Conservation (phyloP, 2,329 filamentous ascomycete genomes). For the Fusarium paranaense region DNA sequence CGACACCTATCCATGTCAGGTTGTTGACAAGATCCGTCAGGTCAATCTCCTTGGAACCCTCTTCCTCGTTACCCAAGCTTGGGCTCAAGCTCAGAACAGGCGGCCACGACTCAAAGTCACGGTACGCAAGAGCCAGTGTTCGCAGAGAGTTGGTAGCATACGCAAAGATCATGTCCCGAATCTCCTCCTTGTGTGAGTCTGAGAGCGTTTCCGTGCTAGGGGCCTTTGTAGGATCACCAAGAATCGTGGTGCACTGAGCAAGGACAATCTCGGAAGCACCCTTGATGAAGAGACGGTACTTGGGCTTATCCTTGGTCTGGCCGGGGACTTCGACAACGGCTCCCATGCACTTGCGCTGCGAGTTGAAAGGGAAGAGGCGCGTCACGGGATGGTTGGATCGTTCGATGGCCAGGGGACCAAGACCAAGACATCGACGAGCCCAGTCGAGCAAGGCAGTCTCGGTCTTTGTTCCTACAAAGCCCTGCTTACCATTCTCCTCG, state of each 20-base stretch:
- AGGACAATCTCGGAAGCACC: constrained; percentile 68
- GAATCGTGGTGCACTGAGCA: constrained; percentile 62
- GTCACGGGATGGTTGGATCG: constrained; percentile 59
- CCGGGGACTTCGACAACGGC: constrained; percentile 61
- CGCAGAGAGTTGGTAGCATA: constrained; percentile 75
- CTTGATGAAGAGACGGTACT: constrained; percentile 65
- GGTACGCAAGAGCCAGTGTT: constrained; percentile 78
- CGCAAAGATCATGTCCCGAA: constrained; percentile 65
- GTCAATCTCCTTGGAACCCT: constrained; percentile 59
- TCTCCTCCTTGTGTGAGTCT: constrained; percentile 61
- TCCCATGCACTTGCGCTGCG: constrained; percentile 66
- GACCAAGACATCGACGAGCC: constrained; percentile 61
- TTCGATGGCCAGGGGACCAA: constrained; percentile 57
- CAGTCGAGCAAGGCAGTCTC: constrained; percentile 66
- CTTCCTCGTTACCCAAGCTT: constrained; percentile 67
- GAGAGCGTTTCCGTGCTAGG: constrained; percentile 23
- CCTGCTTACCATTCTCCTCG: constrained; percentile 54
- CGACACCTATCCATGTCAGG: constrained; percentile 57
- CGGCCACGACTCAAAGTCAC: constrained; percentile 78
- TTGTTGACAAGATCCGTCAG: constrained; percentile 63
- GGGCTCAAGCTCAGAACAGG: constrained; percentile 70
- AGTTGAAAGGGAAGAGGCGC: constrained; percentile 66
- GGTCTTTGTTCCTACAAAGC: constrained; percentile 67
- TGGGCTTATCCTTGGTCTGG: constrained; percentile 39
- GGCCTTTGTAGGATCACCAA: constrained; percentile 60